Conservation (phyloP, 2,329 filamentous ascomycete genomes). For the Diplodia intermedia region DNA sequence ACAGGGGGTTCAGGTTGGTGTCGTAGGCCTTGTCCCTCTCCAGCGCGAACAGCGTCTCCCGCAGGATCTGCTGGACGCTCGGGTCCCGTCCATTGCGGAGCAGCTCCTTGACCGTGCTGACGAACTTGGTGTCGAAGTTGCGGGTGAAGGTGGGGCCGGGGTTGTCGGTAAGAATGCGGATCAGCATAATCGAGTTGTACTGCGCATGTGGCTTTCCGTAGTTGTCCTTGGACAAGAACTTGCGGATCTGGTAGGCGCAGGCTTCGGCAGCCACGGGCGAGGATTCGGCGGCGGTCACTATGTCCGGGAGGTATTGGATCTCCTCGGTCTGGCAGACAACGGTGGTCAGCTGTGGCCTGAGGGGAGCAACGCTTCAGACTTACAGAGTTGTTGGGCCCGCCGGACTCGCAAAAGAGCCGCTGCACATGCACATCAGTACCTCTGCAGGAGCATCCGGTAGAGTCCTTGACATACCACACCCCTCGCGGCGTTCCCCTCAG, state of each 20-base stretch:
- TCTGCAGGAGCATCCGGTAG: constrained; percentile 32
- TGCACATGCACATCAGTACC: constrained; percentile 46
- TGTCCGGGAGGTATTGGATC: constrained; percentile 87
- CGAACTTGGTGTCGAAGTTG: constrained; percentile 86
- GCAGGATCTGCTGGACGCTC: constrained; percentile 81
- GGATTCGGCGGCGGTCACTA: constrained; percentile 94
- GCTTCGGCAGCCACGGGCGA: constrained; percentile 84
- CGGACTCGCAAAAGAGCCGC: constrained; percentile 83
- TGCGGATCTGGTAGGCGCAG: constrained; percentile 80
- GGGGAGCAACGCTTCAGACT: constrained; percentile 22
- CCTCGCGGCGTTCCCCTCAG: constrained; percentile 69
- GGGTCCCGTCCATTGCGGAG: constrained; percentile 74
- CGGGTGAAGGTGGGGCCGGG: constrained; percentile 90
- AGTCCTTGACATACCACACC: constrained; percentile 55
- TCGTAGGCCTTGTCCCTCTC: constrained; percentile 75
- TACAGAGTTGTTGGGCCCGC: constrained; percentile 59
- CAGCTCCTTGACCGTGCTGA: constrained; percentile 75
- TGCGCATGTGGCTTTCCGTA: constrained; percentile 72
- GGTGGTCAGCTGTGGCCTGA: constrained; percentile 11
- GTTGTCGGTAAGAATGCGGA: constrained; percentile 91
- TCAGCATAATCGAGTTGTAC: constrained; percentile 96
- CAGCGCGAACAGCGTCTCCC: constrained; percentile 84
- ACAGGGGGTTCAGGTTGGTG: constrained; percentile 71
- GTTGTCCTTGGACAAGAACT: constrained; percentile 78
- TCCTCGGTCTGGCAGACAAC: constrained; percentile 74